Percentiles rank a stretch among this genome's conserved stretches.
phyloP scores from a whole-genome alignment of 345 rosid species.

The Garcia nutans region DNA sequence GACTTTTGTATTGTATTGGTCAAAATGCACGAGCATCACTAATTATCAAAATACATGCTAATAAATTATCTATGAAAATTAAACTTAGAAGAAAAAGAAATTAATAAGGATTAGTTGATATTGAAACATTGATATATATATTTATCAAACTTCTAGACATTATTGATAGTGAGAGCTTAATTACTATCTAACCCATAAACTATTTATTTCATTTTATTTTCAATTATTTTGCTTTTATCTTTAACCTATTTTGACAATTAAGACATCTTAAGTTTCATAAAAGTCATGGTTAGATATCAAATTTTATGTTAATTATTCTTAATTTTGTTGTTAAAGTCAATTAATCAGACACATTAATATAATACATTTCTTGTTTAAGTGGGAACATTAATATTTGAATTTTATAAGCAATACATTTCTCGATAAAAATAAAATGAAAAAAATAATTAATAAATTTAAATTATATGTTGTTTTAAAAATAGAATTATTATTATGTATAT shows the following conservation, averaged over 20 bases:
- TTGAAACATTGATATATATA: neutral
- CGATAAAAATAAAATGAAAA: too few species aligned
- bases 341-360: conserved; percentile 7
- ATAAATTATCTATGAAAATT: neutral
- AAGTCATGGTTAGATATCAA: conserved; percentile 33
- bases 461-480: neutral
- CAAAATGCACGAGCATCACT: neutral
- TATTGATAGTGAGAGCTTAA: conserved; percentile 6
- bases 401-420: too few species aligned
- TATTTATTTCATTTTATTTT: conserved; percentile 7
- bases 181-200: neutral
- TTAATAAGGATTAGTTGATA: conserved; percentile 4
- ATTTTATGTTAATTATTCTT: conserved; percentile 4
- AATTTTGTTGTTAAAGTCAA: conserved; percentile 19
- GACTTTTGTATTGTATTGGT: conserved; percentile 11
- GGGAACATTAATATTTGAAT: too few species aligned
- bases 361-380: too few species aligned
- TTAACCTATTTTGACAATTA: conserved; percentile 27
- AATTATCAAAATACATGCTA: neutral
- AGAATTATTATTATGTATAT: neutral
- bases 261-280: conserved; percentile 12
- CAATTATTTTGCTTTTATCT: conserved; percentile 3
- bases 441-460: too few species aligned
- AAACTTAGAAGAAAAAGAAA: neutral
- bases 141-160: conserved; percentile 32